Conservation (phyloP, 306 rosid genomes). For the Citrullus mucosospermus region DNA sequence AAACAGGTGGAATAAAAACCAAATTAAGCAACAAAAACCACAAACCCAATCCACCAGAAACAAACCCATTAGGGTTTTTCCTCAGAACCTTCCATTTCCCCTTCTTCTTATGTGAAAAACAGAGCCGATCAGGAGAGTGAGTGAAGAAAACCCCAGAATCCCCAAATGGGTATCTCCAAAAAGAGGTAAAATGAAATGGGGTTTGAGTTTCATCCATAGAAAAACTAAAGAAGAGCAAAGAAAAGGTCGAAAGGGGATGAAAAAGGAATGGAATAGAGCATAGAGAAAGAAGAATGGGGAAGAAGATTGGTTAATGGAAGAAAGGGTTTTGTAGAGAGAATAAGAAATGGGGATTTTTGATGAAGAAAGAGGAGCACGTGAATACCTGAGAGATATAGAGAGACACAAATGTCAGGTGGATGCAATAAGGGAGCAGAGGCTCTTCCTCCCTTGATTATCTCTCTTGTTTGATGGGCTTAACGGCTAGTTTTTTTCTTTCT, state of each 20-base stretch:
- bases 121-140: conserved; percentile 9
- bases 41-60: conserved; percentile 12
- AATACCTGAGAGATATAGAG: background rate
- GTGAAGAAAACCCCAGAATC: conserved; percentile 16
- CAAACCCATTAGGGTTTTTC: conserved; percentile 7
- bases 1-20: background rate
- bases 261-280: background rate
- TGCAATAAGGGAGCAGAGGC: conserved; percentile 20
- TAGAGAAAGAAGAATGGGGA: background rate
- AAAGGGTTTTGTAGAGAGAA: conserved; percentile 21
- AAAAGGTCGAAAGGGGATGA: background rate
- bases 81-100: conserved; percentile 28
- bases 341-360: background rate
- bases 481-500: conserved; percentile 50
- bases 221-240: background rate
- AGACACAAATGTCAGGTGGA: conserved; percentile 39
- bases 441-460: conserved; percentile 8
- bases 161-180: conserved; percentile 11
- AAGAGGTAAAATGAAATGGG: background rate
- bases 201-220: background rate
- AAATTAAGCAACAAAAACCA: background rate
- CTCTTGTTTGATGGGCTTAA: conserved; percentile 26
- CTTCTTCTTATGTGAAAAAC: conserved; percentile 13
- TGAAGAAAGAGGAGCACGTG: conserved; percentile 13
- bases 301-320: too few species aligned